A percentile compares a stretch with the other conserved stretches of the same genome.
Evolutionary conservation across 805 yeast genomes (phyloP).

Genomic region (Danielozyma ontarioensis): DNA sequence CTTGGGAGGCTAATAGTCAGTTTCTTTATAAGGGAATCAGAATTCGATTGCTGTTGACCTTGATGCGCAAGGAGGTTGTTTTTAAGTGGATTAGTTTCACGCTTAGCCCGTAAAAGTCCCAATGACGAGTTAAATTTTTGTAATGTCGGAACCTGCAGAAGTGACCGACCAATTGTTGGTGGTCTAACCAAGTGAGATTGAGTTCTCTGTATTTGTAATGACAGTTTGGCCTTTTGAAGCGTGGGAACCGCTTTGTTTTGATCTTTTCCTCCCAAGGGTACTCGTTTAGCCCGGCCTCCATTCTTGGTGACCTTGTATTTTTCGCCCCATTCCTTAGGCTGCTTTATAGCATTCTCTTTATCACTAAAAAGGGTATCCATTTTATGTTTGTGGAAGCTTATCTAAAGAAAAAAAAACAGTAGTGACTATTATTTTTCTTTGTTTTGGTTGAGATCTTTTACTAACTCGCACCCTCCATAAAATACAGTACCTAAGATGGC

Average conservation of each 20-base stretch:
- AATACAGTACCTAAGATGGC: conserved; percentile 20
- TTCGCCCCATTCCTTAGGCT: conserved; percentile 2
- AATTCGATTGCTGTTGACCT: conserved; percentile 11
- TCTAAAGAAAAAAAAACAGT: not conserved
- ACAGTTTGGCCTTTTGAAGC: conserved; percentile 5
- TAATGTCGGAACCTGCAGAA: conserved; percentile 19
- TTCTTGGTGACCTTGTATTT: conserved; percentile 3
- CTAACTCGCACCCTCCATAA: no score
- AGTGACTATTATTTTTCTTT: conserved; percentile 5
- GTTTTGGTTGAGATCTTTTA: no score
- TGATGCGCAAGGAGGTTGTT: conserved; percentile 1
- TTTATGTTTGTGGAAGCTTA: conserved; percentile 1
- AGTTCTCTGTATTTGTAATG: conserved; percentile 17
- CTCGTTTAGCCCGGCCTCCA: conserved; percentile 14
- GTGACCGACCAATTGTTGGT: conserved; percentile 1
- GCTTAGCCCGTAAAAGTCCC: conserved; percentile 17
- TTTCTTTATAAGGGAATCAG: conserved; percentile 22
- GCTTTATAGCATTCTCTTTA: conserved; percentile 7
- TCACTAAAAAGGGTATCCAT: conserved; percentile 4
- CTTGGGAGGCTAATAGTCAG: conserved; percentile 1
- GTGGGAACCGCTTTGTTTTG: conserved; percentile 23
- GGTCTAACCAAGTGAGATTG: conserved; percentile 15
- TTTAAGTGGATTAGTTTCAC: not conserved
- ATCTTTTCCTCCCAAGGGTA: conserved; percentile 39
- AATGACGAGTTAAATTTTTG: conserved; percentile 32